Evolutionary conservation across 345 rosid genomes (phyloP), one percentile per base, ranked within the genome.

Genomic region (Eucalyptus polyanthemos): DNA sequence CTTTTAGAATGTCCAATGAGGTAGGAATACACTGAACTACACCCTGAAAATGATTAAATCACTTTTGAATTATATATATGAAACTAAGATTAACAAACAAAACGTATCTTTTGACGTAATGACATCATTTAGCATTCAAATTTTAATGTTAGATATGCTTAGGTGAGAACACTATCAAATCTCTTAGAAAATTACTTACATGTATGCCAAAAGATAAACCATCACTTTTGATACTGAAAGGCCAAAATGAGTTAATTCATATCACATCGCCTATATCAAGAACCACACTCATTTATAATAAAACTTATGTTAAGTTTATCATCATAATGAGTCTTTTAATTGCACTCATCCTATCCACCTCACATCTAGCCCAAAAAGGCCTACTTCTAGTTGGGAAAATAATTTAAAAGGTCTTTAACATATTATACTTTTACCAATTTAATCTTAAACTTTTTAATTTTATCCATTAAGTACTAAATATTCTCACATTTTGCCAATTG

Each of bases 321-420:
- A 0, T 14, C 76, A 15, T 8, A n/a, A 67, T n/a, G 16, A 15
- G 3, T n/a, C 76, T n/a, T 14, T 8, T 67, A 67, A 67, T 14
- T n/a, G 76, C 76, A 67, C 76, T n/a, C 19, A 8, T 15, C 40
- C 76, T 7, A n/a, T n/a, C 4, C 17, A n/a, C 40, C 76, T 14
- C 25, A 19, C 58, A 53, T 53, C 22, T 53, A 19, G 24, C 58
- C 58, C 58, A 19, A 53, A 53, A 53, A 53, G 24, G 58, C 25
- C 58, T 53, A 53, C 58, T 53, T 53, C 11, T 53, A 53, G 11
- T 8, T 3, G 25, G 58, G 25, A 53, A 53, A 53, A 19, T 53
- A 4, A 51, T 53, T 19, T 53, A 53, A 53, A 53, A 53, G 0
- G 11, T 53, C 5, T 0, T 53, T 8, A 53, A 53, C 2, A 0